Evolutionary conservation across 176 grass and related monocot species (phyloP), one percentile per base, ranked within the genome.

Genomic region (Cenchrus purpureus): DNA sequence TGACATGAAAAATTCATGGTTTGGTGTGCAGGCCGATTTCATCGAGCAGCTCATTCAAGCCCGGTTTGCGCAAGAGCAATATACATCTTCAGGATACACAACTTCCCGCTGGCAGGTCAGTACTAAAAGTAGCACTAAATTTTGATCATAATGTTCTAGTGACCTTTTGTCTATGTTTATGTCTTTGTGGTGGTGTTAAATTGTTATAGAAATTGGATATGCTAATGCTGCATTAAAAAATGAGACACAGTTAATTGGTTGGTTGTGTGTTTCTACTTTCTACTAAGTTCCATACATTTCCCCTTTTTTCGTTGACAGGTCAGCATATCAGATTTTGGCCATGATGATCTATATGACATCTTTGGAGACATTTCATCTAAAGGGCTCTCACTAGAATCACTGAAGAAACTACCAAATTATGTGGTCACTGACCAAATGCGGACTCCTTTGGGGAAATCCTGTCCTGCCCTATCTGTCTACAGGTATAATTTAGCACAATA

Each of bases 21-120:
- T 72, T 53, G 7, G 42, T 79, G 48, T 79, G 86, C 86, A 97
- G 94, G 89, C 94, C 6, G 87, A 92, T 92, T 97, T 92, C 89
- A 92, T 97, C 80, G 89, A 97, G 76, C 87, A 94, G 84, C 85
- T 97, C 63, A 83, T 97, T 69, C 92, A 90, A 86, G 89, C 82
- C 60, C 92, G 87, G 12, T 86, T 94, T 90, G 71, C 90, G 78
- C 94, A 90, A 79, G 85, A 92, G 78, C 87, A 90, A 68, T 82
- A 87, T 59, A 49, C 83, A 46, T 20, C 89, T 68, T 88, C 87
- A 79, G 85, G 82, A 61, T 81, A 86, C 48, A 62, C 80, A 46
- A 67, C 89, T 25, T 79, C 73, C 65, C 87, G 60, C 42, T 97
- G 89, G 87, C 89, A 94, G 94, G 92, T 97, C 32, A 88, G 85